Evolutionary conservation across 345 rosid genomes (phyloP), one percentile per base, ranked within the genome.

Genomic region (Linum lewisii): DNA sequence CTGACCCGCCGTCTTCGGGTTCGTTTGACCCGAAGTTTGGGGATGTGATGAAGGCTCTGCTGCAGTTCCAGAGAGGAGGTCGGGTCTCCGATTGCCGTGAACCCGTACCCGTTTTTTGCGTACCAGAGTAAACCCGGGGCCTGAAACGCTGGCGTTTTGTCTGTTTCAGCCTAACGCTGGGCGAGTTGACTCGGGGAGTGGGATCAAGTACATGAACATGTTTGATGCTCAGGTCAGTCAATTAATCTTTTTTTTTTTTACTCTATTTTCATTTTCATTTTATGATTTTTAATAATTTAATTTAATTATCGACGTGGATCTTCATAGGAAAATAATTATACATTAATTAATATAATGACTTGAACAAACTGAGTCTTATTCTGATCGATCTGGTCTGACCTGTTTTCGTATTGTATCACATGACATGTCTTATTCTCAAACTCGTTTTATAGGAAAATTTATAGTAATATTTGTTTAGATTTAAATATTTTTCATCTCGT

Each of bases 151-250:
- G 56, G 84, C 92, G 0, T 93, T 77, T 65, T 89, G 95, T 66
- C 69, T 89, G 66, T 89, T 93, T 72, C 95, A 93, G 66, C 77
- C 83, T 0, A 89, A 93, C 51, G 72, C 88, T 0, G 97, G 99
- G 23, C 82, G 94, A 21, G 34, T 76, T 0, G 97, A 93, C 37
- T 51, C 79, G 1, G 80, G 76, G 63, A 93, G 79, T 29, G 81
- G 78, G 50, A 82, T 89, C 65, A 93, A 77, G 56, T 93, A 89
- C 76, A 89, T 75, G 81, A 93, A 93, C 78, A 93, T 93, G 97
- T 93, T 93, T 65, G 96, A 93, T 74, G 97, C 99, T 63, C 89
- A 86, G 88, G 97, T 90, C 66, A n/a, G 56, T 44, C 38, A 21
- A 57, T n/a, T 13, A 2, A 2, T 18, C 21, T 23, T 29, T 26